Evolutionary conservation across 106 monocot genomes (phyloP), one percentile per base, ranked within the genome.

Genomic region (Dendrobium nobile): DNA sequence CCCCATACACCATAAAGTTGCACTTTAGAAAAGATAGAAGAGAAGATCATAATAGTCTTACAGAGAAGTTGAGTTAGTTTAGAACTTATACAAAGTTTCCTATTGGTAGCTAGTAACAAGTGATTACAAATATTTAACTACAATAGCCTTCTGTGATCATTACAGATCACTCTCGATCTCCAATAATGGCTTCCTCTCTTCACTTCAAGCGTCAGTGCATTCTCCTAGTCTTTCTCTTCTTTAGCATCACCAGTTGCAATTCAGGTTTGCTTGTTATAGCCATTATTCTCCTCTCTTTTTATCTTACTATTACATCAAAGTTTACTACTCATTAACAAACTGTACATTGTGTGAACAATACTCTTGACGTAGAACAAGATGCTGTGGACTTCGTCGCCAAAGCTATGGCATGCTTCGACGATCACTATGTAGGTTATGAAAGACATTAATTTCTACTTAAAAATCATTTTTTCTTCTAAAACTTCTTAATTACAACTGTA

Each of bases 341-440:
- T 16, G 9, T 8, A 51, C 47, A n/a, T 47, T 78, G 8, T 24
- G 5, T n/a, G 18, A 78, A 22, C 2, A 45, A 47, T 75, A 47
- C 47, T 47, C 11, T 11, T 37, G 37, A 47, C 75, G 76, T 83
- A 91, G 92, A 84, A 19, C 67, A 15, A 73, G 77, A 75, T 56
- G 77, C 96, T 33, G 83, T 28, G 9, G 90, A 74, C 41, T 86
- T 93, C 17, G 75, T 92, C 20, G 84, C 75, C 6, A 86, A 72
- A 79, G 94, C 94, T 27, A 19, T 94, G 47, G 65, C 54, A 18
- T 97, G 96, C 78, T 94, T 96, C 86, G 79, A 58, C 41, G 87
- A 87, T 47, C 84, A 28, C 41, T 85, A 83, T 59, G 94, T 94
- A 81, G 55, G 24, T 18, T 4, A 26, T 75, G 6, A 0, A 15